Conservation (phyloP, 1,139 yeast species). For the Hyphopichia wangnamkhiaoensis region DNA sequence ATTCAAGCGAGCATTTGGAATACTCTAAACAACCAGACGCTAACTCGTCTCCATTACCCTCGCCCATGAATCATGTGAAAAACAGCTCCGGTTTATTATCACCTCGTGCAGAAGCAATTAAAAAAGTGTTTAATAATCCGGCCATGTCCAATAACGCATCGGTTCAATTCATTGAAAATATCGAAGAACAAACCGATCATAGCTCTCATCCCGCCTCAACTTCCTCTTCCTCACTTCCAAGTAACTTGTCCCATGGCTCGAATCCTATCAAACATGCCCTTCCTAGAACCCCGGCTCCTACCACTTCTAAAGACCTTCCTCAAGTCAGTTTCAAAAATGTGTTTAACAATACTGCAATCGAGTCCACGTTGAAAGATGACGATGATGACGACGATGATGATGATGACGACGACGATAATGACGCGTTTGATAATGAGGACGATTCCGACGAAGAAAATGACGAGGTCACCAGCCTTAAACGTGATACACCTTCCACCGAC, state of each 20-base stretch:
- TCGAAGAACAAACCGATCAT: conserved; percentile 6
- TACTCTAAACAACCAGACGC: background rate
- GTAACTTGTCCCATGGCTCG: too few relatives aligned
- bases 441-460: conserved; percentile 20
- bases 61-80: background rate
- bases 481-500: conserved; percentile 6
- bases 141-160: conserved; percentile 31
- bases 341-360: conserved; percentile 23
- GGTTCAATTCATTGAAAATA: conserved; percentile 26
- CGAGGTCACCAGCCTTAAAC: conserved; percentile 11
- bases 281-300: conserved; percentile 37
- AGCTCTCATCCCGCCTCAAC: conserved; percentile 5
- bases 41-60: too few relatives aligned
- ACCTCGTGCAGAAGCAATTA: conserved; percentile 49
- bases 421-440: too few relatives aligned
- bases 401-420: conserved; percentile 21
- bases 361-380: conserved; percentile 11
- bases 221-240: background rate
- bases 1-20: conserved; percentile 11
- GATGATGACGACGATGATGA: conserved; percentile 16
- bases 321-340: conserved; percentile 35
- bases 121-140: conserved; percentile 46
- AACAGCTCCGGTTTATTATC: conserved; percentile 23
- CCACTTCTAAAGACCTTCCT: conserved; percentile 9
- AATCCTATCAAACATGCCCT: background rate